Conservation (phyloP, 2,329 filamentous ascomycete genomes). For the Blastomyces gilchristii region DNA sequence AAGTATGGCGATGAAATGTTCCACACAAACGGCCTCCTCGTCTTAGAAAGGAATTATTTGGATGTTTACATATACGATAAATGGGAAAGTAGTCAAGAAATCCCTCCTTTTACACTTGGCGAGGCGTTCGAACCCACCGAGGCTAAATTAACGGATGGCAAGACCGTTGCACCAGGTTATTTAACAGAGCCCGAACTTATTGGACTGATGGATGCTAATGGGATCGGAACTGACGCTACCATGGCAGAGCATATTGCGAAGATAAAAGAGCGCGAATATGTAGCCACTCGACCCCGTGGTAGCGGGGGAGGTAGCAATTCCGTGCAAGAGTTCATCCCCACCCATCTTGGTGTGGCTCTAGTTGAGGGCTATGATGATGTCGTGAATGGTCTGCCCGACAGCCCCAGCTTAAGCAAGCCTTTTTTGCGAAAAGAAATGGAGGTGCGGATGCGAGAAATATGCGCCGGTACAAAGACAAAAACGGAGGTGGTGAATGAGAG, state of each 20-base stretch:
- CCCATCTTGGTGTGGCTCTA: constrained; percentile 77
- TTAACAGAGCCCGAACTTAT: constrained; percentile 94
- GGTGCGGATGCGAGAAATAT: constrained; percentile 91
- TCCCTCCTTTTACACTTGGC: constrained; percentile 68
- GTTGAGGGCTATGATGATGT: constrained; percentile 93
- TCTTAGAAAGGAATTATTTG: constrained; percentile 82
- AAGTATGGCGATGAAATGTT: constrained; percentile 76
- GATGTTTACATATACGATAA: constrained; percentile 95
- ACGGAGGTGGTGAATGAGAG: constrained; percentile 70
- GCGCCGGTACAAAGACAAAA: constrained; percentile 69
- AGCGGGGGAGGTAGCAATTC: constrained; percentile 33
- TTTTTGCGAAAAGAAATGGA: constrained; percentile 98
- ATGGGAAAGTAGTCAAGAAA: constrained; percentile 77
- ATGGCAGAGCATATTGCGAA: constrained; percentile 99
- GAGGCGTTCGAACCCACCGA: constrained; percentile 82
- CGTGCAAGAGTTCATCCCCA: constrained; percentile 84
- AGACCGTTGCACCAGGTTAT: constrained; percentile 73
- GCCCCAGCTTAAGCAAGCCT: constrained; percentile 73
- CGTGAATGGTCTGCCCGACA: constrained; percentile 62
- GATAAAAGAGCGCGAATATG: constrained; percentile 84
- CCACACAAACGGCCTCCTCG: constrained; percentile 69
- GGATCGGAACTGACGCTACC: constrained; percentile 94
- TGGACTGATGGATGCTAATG: constrained; percentile 94
- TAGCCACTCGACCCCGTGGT: constrained; percentile 51
- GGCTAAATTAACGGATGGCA: constrained; percentile 81